Percentiles rank a stretch among this genome's conserved stretches.
Conservation (phyloP, 192 early-diverging fungal genomes). For the Geosiphon pyriformis region DNA sequence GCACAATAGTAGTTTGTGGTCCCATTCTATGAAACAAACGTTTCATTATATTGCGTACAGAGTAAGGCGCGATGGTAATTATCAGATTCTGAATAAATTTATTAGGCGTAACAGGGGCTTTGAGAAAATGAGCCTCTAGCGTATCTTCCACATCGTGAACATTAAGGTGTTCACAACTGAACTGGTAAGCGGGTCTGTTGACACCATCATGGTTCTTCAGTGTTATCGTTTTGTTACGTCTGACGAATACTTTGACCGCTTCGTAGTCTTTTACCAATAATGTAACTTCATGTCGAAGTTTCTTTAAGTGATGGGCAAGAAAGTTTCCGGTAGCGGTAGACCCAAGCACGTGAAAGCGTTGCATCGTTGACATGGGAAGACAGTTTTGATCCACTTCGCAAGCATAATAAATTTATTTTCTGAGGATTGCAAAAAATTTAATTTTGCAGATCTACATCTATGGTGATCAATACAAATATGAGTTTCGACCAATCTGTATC, state of each 20-base stretch:
- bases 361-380: too few relatives aligned
- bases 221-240: background rate
- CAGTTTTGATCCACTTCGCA: too few relatives aligned
- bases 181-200: background rate
- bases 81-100: background rate
- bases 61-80: background rate
- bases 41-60: background rate
- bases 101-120: background rate
- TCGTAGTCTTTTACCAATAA: background rate
- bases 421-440: too few relatives aligned
- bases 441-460: too few relatives aligned
- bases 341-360: background rate
- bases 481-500: too few relatives aligned
- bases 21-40: background rate
- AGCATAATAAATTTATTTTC: too few relatives aligned
- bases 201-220: background rate
- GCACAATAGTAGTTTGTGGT: background rate
- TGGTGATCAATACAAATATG: too few relatives aligned
- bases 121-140: background rate
- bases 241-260: background rate
- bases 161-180: background rate
- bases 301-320: background rate
- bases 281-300: background rate
- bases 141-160: background rate
- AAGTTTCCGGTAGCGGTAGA: background rate